Conservation (phyloP, 2,329 filamentous ascomycete species). For the Rugonectria rugulosa region DNA sequence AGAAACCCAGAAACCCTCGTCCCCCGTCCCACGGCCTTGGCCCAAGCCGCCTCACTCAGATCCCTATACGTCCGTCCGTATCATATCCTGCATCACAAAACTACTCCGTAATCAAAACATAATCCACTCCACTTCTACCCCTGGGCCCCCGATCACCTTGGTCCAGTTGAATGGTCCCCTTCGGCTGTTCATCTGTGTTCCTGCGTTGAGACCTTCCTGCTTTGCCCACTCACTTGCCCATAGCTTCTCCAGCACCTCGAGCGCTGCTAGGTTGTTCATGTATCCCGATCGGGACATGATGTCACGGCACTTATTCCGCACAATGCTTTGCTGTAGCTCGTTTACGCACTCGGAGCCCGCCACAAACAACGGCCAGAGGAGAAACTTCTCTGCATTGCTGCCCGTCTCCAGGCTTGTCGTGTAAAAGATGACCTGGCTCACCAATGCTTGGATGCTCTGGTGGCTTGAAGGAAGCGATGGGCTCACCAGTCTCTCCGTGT, state of each 20-base stretch:
- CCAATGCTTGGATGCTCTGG: slow-evolving; percentile 82
- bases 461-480: slow-evolving; percentile 76
- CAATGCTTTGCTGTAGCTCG: slow-evolving; percentile 77
- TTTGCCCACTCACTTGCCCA: slow-evolving; percentile 69
- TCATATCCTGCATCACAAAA: too few relatives aligned
- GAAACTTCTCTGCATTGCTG: slow-evolving; percentile 81
- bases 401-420: slow-evolving; percentile 79
- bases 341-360: slow-evolving; percentile 89
- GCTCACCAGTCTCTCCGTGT: slow-evolving; percentile 85
- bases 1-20: neutral
- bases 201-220: slow-evolving; percentile 45
- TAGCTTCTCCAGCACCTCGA: slow-evolving; percentile 85
- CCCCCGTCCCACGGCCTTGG: slow-evolving; percentile 15
- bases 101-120: slow-evolving; percentile 61
- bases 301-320: slow-evolving; percentile 81
- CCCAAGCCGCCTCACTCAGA: slow-evolving; percentile 27
- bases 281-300: slow-evolving; percentile 91
- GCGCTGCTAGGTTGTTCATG: slow-evolving; percentile 87
- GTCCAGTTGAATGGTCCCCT: slow-evolving; percentile 66
- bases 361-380: slow-evolving; percentile 93
- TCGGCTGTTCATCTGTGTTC: slow-evolving; percentile 45
- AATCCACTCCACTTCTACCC: slow-evolving; percentile 70
- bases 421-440: slow-evolving; percentile 83
- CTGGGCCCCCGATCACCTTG: slow-evolving; percentile 62
- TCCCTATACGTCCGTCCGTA: slow-evolving; percentile 23